Conservation (phyloP, 2,329 filamentous ascomycete species). For the Biscogniauxia sp. region DNA sequence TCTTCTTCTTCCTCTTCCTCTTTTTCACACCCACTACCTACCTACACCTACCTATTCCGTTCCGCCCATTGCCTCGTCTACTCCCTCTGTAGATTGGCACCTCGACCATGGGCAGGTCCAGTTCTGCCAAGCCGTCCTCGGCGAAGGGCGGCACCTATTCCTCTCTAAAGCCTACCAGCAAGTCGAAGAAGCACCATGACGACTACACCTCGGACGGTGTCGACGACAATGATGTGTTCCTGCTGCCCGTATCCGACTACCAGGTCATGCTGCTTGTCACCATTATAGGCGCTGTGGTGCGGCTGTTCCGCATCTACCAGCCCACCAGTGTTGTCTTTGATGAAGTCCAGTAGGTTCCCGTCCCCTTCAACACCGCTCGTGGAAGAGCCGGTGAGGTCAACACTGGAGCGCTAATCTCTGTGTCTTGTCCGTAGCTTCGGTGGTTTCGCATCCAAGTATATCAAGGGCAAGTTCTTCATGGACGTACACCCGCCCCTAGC, state of each 20-base stretch:
- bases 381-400: background rate
- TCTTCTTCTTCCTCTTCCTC: too few species aligned
- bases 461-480: slow-evolving; percentile 99
- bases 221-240: slow-evolving; percentile 86
- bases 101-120: slow-evolving; percentile 39
- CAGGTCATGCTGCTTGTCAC: slow-evolving; percentile 72
- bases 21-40: background rate
- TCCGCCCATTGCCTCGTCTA: background rate
- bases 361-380: background rate
- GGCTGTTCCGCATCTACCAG: slow-evolving; percentile 93
- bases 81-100: background rate
- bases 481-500: slow-evolving; percentile 98
- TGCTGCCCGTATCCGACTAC: slow-evolving; percentile 81
- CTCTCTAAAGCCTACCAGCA: slow-evolving; percentile 28
- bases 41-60: too few species aligned
- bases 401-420: slow-evolving; percentile 10
- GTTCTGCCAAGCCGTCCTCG: slow-evolving; percentile 38
- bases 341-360: slow-evolving; percentile 86
- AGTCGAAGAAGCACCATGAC: slow-evolving; percentile 35
- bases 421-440: slow-evolving; percentile 68
- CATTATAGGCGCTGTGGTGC: slow-evolving; percentile 72
- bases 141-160: slow-evolving; percentile 29
- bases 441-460: slow-evolving; percentile 97
- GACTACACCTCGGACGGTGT: slow-evolving; percentile 79
- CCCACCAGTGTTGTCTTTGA: slow-evolving; percentile 97